Base-by-base conservation (phyloP, 768 basidiomycete genomes). In the Panaeolus papilionaceus region DNA sequence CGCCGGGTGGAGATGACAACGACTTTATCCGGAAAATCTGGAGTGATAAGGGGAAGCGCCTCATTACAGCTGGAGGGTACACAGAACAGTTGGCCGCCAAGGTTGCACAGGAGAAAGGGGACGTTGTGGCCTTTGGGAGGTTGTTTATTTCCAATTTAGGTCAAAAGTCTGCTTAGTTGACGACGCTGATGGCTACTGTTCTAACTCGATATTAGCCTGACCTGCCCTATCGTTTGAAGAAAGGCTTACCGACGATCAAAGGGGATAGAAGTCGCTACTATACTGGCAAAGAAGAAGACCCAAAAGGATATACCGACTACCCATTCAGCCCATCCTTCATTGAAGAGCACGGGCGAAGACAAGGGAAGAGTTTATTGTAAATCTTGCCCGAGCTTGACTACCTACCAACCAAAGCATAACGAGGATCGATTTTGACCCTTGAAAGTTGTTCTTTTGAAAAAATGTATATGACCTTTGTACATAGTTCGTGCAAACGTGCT, bases 401-500 rank as follows among this genome's bases (percentile, higher is more conserved):
- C 3, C 5, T 33, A 33, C 33, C 33, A 33, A 33, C 33, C 33
- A 33, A 33, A 5, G 33, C 33, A 33, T 33, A 33, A 33, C 33
- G 33, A 33, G 2, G 5, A 33, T 2, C 33, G 33, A 33, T 33
- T 33, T 33, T 2, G 33, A 33, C 33, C 33, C 33, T 33, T 33
- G 33, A 33, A 33, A 3, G 33, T 33, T 33, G 3, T 33, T 33
- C 33, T 5, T 33, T 33, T 33, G 33, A 33, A 33, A 33, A 33
- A 33, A 33, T 33, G 33, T 33, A 33, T 33, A 40, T 40, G 39
- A 6, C 39, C 9, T 10, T 14, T 44, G 42, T 12, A 12, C 3
- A 58, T 33, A 9, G 54, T 12, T 28, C 8, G 26, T 26, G 33
- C 33, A 33, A 33, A 33, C 0, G 74, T 73, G 42, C 42, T 49